Evolutionary conservation across 176 grass and related monocot genomes (phyloP).

Genomic region (Guadua angustifolia): DNA sequence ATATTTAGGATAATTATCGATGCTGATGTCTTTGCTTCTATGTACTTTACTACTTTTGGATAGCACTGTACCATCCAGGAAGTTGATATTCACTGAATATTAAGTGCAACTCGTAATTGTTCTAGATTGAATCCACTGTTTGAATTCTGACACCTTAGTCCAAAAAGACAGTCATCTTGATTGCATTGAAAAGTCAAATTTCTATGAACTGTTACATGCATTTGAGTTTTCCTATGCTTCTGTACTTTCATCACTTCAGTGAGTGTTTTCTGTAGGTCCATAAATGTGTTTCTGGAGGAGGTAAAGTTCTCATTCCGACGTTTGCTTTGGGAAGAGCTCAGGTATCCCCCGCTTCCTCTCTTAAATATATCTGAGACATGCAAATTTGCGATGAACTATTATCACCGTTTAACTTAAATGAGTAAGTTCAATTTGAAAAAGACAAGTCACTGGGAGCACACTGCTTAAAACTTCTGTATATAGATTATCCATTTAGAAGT

Average conservation of each 20-base stretch:
- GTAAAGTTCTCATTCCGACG: conserved; percentile 95
- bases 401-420: conserved; percentile 11
- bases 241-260: not conserved
- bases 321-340: conserved; percentile 98
- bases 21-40: conserved; percentile 9
- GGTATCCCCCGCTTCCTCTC: conserved; percentile 43
- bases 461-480: conserved; percentile 12
- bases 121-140: not conserved
- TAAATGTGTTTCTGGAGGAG: conserved; percentile 85
- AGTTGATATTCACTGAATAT: conserved; percentile 22
- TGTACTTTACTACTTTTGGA: conserved; percentile 29
- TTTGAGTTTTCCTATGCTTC: conserved; percentile 7
- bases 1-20: conserved; percentile 20
- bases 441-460: not conserved
- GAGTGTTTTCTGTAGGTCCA: conserved; percentile 66
- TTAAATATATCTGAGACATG: not conserved
- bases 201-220: not conserved
- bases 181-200: conserved; percentile 24
- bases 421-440: not conserved
- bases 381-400: not conserved
- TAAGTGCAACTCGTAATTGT: not conserved
- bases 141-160: not conserved
- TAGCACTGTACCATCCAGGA: not conserved
- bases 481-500: conserved; percentile 9
- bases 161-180: not conserved